Base-by-base conservation (phyloP, 1,139 yeast genomes). In the Trichomonascaceae sp. region DNA sequence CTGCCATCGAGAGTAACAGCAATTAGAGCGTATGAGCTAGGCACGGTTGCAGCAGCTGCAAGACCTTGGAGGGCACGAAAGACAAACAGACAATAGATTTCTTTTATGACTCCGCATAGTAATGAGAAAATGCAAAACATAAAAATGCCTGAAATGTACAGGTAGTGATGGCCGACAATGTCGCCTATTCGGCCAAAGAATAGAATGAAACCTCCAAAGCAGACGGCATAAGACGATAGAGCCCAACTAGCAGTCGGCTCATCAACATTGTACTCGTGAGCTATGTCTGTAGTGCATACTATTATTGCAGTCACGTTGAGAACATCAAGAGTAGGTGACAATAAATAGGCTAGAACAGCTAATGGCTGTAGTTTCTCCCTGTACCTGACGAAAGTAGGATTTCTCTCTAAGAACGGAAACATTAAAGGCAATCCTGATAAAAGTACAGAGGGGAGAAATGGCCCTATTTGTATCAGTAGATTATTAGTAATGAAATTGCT, bases 181-280 rank as follows among this genome's bases (percentile, higher is more conserved):
- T 48, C 51, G 18, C 51, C 36, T 17, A 48, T 41, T 48, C 51
- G 19, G 7, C 51, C 51, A 15, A 48, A 48, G 8, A 48, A 22
- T 30, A 48, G 24, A n/a, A 48, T 48, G 46, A 48, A 48, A n/a
- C 51, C 51, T 24, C 51, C 46, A 43, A 48, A 48, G 46, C 51
- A 48, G 12, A 48, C 46, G 15, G 51, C 51, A 48, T 48, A 48
- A 9, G 51, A 39, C n/a, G 51, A 48, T 27, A 48, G 22, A 1
- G 36, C 45, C 51, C 51, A 48, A 20, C 51, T 48, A 12, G 45
- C 51, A 24, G 41, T 24, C 19, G 51, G 17, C n/a, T 38, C 38
- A 12, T 17, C 10, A 6, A 48, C 39, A 15, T 17, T 22, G 39
- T 20, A 48, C 17, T 32, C 7, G 8, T 22, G 18, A 39, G 41